Conservation (phyloP, 2,329 filamentous ascomycete genomes). For the Diaporthe capsici region DNA sequence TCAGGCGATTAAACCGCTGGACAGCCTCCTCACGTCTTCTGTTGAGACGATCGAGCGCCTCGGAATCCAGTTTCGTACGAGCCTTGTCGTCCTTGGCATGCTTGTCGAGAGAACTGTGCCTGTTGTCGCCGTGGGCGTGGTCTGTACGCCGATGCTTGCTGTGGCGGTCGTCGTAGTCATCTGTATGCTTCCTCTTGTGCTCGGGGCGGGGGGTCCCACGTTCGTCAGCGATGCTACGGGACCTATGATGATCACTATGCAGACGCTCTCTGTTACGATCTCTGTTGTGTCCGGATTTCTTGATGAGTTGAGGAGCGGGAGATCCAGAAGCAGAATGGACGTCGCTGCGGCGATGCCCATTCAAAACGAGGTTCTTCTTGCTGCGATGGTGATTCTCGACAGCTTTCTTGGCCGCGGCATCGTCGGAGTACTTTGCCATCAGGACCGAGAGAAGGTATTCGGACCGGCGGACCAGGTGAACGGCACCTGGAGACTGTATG, state of each 20-base stretch:
- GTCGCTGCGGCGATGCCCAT: constrained; percentile 73
- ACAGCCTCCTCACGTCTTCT: constrained; percentile 52
- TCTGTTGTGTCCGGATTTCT: constrained; percentile 62
- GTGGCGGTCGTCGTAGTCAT: constrained; percentile 64
- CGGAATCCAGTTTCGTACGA: constrained; percentile 52
- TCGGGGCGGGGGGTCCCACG: constrained; percentile 66
- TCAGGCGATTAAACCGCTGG: constrained; percentile 55
- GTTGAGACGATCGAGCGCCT: constrained; percentile 53
- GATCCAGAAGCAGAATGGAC: constrained; percentile 77
- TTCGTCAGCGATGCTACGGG: constrained; percentile 66
- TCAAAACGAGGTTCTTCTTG: constrained; percentile 80
- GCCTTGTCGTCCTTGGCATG: constrained; percentile 57
- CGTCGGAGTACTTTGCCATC: constrained; percentile 85
- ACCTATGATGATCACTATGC: constrained; percentile 64
- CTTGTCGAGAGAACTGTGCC: constrained; percentile 45
- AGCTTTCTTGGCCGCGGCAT: constrained; percentile 81
- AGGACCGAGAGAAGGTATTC: constrained; percentile 97
- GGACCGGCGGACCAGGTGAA: constrained; percentile 93
- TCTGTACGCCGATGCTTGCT: constrained; percentile 68
- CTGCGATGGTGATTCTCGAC: constrained; percentile 96
- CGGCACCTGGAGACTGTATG: constrained; percentile 94
- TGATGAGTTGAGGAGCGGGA: constrained; percentile 71
- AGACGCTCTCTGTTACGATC: constrained; percentile 65
- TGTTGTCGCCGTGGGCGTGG: constrained; percentile 55
- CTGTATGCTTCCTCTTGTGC: constrained; percentile 73